These are phyloP conservation scores for Suillus fuscotomentosus DNA, from an alignment of 768 basidiomycete species.

Conservation along the genomic window DNA sequence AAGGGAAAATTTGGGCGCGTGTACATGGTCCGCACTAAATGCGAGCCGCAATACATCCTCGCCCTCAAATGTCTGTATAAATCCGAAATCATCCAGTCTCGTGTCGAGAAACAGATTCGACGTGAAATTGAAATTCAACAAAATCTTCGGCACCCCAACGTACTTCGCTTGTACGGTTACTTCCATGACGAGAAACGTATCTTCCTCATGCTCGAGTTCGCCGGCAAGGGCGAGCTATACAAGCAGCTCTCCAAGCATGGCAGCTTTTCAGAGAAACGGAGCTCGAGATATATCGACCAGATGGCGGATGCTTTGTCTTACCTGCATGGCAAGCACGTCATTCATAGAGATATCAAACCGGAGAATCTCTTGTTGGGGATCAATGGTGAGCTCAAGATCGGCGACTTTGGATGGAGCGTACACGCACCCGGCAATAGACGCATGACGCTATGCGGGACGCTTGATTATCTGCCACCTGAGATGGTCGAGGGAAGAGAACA, in stretches of 20 bases:
- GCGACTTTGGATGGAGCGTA: slow-evolving; percentile 98
- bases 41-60: slow-evolving; percentile 86
- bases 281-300: slow-evolving; percentile 90
- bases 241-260: slow-evolving; percentile 89
- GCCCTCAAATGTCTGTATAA: slow-evolving; percentile 98
- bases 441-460: slow-evolving; percentile 90
- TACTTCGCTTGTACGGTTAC: slow-evolving; percentile 93
- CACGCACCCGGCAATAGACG: slow-evolving; percentile 91
- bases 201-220: slow-evolving; percentile 97
- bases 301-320: slow-evolving; percentile 97
- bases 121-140: slow-evolving; percentile 98
- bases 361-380: slow-evolving; percentile 94
- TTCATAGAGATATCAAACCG: slow-evolving; percentile 98
- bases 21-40: slow-evolving; percentile 95
- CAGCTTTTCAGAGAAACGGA: slow-evolving; percentile 84
- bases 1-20: slow-evolving; percentile 99
- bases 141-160: slow-evolving; percentile 92
- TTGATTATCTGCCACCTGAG: slow-evolving; percentile 97
- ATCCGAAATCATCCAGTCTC: slow-evolving; percentile 87
- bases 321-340: slow-evolving; percentile 94
- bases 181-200: slow-evolving; percentile 98
- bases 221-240: slow-evolving; percentile 95
- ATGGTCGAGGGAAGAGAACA: slow-evolving; percentile 96
- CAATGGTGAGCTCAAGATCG: slow-evolving; percentile 97
- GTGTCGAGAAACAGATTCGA: slow-evolving; percentile 95